Percentiles rank a stretch among this genome's conserved stretches.
These are phyloP conservation scores for Ceratocystis eucalypticola DNA, from an alignment of 2,329 filamentous ascomycete genomes.

Conservation along the genomic window DNA sequence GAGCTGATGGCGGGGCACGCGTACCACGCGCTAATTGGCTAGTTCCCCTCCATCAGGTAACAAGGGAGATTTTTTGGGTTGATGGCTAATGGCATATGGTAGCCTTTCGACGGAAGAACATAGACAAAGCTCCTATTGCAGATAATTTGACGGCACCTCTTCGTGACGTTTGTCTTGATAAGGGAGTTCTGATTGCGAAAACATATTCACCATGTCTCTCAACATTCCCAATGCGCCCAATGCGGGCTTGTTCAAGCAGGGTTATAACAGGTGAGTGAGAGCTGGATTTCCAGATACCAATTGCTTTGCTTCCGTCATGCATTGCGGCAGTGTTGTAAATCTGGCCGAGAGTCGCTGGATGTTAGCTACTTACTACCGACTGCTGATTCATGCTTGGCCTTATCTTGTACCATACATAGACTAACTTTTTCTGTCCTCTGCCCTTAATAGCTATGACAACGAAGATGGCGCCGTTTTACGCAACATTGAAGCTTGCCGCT, in stretches of 20 bases:
- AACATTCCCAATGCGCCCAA: constrained; percentile 92
- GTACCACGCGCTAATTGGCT: constrained; percentile 18
- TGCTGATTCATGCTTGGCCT: constrained; percentile 10
- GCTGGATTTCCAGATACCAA: constrained; percentile 16
- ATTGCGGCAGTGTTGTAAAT: constrained; percentile 9
- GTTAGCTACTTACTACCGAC: background rate
- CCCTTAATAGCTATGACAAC: constrained; percentile 66
- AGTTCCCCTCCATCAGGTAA: constrained; percentile 18
- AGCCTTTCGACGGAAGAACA: constrained; percentile 13
- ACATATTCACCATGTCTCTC: constrained; percentile 61
- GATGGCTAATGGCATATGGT: constrained; percentile 14
- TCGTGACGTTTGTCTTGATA: constrained; percentile 13
- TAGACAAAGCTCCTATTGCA: constrained; percentile 16
- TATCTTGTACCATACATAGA: background rate
- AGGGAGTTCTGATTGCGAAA: constrained; percentile 9
- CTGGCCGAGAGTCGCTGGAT: background rate
- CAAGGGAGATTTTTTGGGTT: constrained; percentile 17
- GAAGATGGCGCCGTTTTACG: constrained; percentile 98
- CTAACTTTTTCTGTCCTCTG: constrained; percentile 5
- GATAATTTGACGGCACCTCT: constrained; percentile 14
- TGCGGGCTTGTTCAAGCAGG: constrained; percentile 83
- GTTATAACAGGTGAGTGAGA: constrained; percentile 87
- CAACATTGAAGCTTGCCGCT: constrained; percentile 96
- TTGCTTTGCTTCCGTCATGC: background rate
- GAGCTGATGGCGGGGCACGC: constrained; percentile 19